Base-by-base conservation (phyloP, 2,329 filamentous ascomycete species). In the Aspergillus sp. region DNA sequence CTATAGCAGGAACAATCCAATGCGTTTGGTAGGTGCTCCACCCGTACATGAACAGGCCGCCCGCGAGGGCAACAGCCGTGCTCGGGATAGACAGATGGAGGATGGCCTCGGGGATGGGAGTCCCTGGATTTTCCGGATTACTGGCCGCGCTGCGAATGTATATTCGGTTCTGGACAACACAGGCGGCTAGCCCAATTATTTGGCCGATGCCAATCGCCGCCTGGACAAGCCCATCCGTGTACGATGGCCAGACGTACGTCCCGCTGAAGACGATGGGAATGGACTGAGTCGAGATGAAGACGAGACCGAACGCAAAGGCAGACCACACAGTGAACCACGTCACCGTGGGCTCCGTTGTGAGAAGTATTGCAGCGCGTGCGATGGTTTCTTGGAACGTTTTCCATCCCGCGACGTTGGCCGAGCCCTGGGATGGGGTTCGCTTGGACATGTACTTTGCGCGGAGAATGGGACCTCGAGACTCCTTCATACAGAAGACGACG, bases 311-410 rank as follows among this genome's bases (percentile, higher is more conserved):
- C 0, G 73, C 73, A 56, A 77, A 77, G 10, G 67, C 64, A 5
- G 75, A 73, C 75, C 74, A 77, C 1, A 77, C 55, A 0, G 72
- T 73, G 45, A 75, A 72, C 40, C 70, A 71, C 9, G 69, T 74
- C 1, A 77, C 68, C 4, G 78, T 71, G 0, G 73, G 72, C 42
- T 77, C 74, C 3, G 73, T 77, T 52, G 71, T 62, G 4, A 75
- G 69, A 56, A 78, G 53, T 6, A 64, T 21, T 6, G 67, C 60
- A 1, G 74, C 72, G 4, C 73, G 64, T 48, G 63, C 66, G 5
- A 75, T 63, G 11, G 71, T 74, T 19, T 54, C 47, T 36, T 46
- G 42, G 41, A 54, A 54, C 3, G 29, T 20, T 19, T n/a, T 42
- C 40, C 40, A 42, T 5, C 40, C 40, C 3, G 5, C 7, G 11